Evolutionary conservation across 1,284 basidiomycete genomes (phyloP), one percentile per base, ranked within the genome.

Genomic region (Stygiomarasmius scandens): DNA sequence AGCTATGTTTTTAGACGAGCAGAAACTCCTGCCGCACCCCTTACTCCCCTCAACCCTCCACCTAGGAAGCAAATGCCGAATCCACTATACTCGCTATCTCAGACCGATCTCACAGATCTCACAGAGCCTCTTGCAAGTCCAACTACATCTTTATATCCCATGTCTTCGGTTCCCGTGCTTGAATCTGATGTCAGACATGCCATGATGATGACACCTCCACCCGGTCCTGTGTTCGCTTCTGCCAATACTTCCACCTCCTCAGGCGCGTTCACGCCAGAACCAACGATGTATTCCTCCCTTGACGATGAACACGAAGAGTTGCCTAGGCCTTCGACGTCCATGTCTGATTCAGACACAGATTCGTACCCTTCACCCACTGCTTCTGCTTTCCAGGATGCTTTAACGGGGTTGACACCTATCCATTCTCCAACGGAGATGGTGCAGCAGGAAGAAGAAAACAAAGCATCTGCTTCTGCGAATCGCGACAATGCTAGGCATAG

Each of bases 341-440:
- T 71, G 61, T 75, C 73, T 24, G 71, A 4, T 27, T 47, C 46
- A 14, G 23, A 47, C 16, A 23, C 22, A 20, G 14, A 20, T 20
- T 44, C 52, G 25, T 51, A 77, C 14, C 73, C 80, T 3, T 90
- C 88, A 2, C 89, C 89, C 1, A 87, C 88, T 1, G 83, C 79
- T 14, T 90, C 88, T 23, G 86, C 85, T 12, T 90, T 91, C 71
- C 82, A 83, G 29, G 87, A 89, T 61, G 80, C 78, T 6, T 67
- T 83, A 23, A 75, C 74, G 6, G 29, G 29, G 6, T 12, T 32
- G 29, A 32, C 29, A 5, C 29, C 29, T 12, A 32, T 56, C 23
- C 44, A 47, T 6, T 32, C 29, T 44, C 58, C 54, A 20, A 53
- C 54, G 10, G 43, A 46, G 14, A 22, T 16, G 25, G 14, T 14